A percentile compares a stretch with the other conserved stretches of the same genome.
Evolutionary conservation across 805 yeast genomes (phyloP).

Genomic region (Barnettozyma pratensis): DNA sequence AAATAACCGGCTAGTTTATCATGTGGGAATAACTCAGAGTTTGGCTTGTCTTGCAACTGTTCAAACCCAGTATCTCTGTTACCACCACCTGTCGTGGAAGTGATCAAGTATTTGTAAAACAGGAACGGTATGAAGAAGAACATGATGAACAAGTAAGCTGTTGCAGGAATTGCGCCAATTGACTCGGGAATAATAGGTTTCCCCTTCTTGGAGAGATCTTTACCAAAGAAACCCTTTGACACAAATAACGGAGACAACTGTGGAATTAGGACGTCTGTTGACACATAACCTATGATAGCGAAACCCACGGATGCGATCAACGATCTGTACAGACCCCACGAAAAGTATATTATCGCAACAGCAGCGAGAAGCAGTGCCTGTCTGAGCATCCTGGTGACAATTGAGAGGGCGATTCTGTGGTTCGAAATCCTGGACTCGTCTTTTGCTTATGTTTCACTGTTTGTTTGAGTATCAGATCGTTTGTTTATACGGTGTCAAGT

Average conservation of each 20-base stretch:
- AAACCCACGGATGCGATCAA: constrained; percentile 56
- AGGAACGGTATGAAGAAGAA: constrained; percentile 82
- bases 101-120: constrained; percentile 69
- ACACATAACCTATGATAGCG: constrained; percentile 57
- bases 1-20: constrained; percentile 79
- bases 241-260: constrained; percentile 60
- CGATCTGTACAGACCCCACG: constrained; percentile 21
- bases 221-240: constrained; percentile 77
- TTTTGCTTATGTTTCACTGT: neutral
- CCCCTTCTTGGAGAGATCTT: constrained; percentile 74
- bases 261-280: constrained; percentile 63
- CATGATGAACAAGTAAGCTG: constrained; percentile 76
- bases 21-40: constrained; percentile 55
- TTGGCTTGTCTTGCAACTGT: constrained; percentile 6
- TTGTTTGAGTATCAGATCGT: neutral
- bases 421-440: neutral
- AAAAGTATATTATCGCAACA: constrained; percentile 11
- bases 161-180: constrained; percentile 85
- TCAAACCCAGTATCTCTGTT: constrained; percentile 37
- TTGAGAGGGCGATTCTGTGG: neutral
- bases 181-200: constrained; percentile 80
- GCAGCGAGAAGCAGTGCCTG: constrained; percentile 8
- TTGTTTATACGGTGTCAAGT: neutral
- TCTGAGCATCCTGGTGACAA: constrained; percentile 1
- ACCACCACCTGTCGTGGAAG: constrained; percentile 55